phyloP scores from a whole-genome alignment of 1,139 yeast species.

The Zhuliangozyma blackwelliae region DNA sequence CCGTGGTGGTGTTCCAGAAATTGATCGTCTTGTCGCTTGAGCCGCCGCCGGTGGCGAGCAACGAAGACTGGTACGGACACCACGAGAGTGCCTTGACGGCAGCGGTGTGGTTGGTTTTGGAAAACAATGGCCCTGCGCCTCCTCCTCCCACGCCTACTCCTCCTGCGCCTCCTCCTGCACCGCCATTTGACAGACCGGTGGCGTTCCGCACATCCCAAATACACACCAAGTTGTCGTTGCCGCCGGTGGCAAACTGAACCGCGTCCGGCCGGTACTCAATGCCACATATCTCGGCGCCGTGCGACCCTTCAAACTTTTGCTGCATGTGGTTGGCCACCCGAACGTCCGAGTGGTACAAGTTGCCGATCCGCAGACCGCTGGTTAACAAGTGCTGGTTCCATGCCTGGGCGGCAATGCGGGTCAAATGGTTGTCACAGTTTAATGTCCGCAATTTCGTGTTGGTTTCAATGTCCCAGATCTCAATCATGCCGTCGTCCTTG shows the following conservation, averaged over 20 bases:
- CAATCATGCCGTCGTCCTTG: constrained; percentile 76
- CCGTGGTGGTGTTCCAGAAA: constrained; percentile 94
- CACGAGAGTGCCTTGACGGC: constrained; percentile 95
- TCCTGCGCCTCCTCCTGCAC: constrained; percentile 13
- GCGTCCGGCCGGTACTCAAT: constrained; percentile 85
- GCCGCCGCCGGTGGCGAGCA: constrained; percentile 96
- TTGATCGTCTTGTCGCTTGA: constrained; percentile 85
- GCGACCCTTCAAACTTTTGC: constrained; percentile 47
- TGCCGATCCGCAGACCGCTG: constrained; percentile 81
- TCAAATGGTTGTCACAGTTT: constrained; percentile 55
- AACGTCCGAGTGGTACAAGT: constrained; percentile 89
- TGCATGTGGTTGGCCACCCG: constrained; percentile 77
- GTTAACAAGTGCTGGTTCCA: constrained; percentile 85
- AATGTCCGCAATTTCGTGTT: constrained; percentile 73
- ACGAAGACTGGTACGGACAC: constrained; percentile 84
- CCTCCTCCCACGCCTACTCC: too few relatives aligned
- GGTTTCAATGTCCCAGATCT: constrained; percentile 92
- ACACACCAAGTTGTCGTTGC: constrained; percentile 89
- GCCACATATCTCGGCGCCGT: constrained; percentile 91
- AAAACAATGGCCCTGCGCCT: constrained; percentile 51
- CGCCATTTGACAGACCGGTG: neutral
- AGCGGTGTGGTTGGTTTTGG: constrained; percentile 79
- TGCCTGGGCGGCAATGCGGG: constrained; percentile 76
- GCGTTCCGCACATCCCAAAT: constrained; percentile 90
- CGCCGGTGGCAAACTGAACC: constrained; percentile 83